A percentile compares a stretch with the other conserved stretches of the same genome.
These are phyloP conservation scores for Cyphellophora europaea DNA, from an alignment of 2,329 filamentous ascomycete species.

Conservation along the genomic window DNA sequence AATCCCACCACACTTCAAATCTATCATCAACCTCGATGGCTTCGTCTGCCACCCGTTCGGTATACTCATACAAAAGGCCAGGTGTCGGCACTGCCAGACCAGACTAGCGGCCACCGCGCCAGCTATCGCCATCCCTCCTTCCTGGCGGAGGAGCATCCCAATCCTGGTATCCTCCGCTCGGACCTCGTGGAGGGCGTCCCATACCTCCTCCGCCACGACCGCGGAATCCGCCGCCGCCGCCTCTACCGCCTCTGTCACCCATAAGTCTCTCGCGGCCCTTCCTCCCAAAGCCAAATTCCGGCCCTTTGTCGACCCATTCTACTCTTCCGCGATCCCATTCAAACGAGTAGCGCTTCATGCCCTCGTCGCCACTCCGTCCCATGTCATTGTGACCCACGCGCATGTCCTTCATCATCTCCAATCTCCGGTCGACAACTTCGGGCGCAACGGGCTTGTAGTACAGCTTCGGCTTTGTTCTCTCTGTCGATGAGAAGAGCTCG, in stretches of 20 bases:
- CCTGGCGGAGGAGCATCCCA: neutral
- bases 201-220: slow-evolving; percentile 7
- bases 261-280: slow-evolving; percentile 21
- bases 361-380: slow-evolving; percentile 34
- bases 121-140: too few species aligned
- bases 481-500: slow-evolving; percentile 50
- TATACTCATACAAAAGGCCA: too few species aligned
- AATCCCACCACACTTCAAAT: too few species aligned
- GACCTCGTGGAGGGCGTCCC: neutral
- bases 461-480: slow-evolving; percentile 53
- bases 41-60: too few species aligned
- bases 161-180: neutral
- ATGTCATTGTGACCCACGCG: slow-evolving; percentile 22
- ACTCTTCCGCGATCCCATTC: slow-evolving; percentile 34
- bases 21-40: too few species aligned
- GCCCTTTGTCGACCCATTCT: slow-evolving; percentile 63
- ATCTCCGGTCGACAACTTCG: slow-evolving; percentile 54
- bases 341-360: slow-evolving; percentile 64
- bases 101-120: too few species aligned
- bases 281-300: slow-evolving; percentile 48
- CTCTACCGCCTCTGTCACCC: slow-evolving; percentile 25
- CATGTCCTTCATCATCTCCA: slow-evolving; percentile 48
- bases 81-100: too few species aligned
- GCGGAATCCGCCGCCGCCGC: slow-evolving; percentile 17
- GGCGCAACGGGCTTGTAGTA: slow-evolving; percentile 59